These are phyloP conservation scores for Fermentozyma sake DNA, from an alignment of 1,139 yeast species.

Conservation along the genomic window DNA sequence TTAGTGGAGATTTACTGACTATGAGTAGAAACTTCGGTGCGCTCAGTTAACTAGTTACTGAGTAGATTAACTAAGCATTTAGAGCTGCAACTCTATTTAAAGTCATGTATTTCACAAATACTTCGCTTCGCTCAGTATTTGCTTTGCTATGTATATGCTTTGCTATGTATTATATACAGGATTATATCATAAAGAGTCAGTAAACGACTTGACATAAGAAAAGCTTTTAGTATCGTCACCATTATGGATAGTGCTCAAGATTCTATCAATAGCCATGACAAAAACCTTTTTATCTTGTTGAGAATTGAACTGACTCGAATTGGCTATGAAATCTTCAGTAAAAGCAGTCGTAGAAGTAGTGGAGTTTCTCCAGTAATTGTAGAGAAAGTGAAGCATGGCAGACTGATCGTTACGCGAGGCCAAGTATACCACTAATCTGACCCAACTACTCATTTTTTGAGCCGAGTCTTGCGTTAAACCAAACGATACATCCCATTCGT, in stretches of 20 bases:
- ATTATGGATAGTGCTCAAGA: slow-evolving; percentile 14
- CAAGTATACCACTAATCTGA: slow-evolving; percentile 32
- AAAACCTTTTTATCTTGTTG: slow-evolving; percentile 20
- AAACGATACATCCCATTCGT: slow-evolving; percentile 29
- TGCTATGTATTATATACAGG: slow-evolving; percentile 1
- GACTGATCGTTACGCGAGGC: slow-evolving; percentile 23
- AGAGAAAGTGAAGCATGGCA: slow-evolving; percentile 29
- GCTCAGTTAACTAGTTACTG: no score
- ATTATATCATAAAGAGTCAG: neutral
- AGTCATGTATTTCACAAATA: slow-evolving; percentile 1
- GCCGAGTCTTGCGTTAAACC: slow-evolving; percentile 9
- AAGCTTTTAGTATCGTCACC: slow-evolving; percentile 3
- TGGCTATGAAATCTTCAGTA: slow-evolving; percentile 16
- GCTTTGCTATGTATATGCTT: no score
- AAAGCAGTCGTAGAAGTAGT: slow-evolving; percentile 22
- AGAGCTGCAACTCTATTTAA: neutral
- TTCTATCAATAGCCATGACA: slow-evolving; percentile 15
- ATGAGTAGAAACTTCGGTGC: no score
- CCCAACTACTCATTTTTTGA: slow-evolving; percentile 23
- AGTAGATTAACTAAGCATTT: no score
- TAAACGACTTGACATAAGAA: neutral
- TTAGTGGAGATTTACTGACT: no score
- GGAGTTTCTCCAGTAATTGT: slow-evolving; percentile 26
- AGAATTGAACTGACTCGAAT: slow-evolving; percentile 13
- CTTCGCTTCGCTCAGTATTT: no score